Evolutionary conservation across 2,329 filamentous ascomycete species (phyloP), one percentile per base, ranked within the genome.

Genomic region (Cladosporium velox): DNA sequence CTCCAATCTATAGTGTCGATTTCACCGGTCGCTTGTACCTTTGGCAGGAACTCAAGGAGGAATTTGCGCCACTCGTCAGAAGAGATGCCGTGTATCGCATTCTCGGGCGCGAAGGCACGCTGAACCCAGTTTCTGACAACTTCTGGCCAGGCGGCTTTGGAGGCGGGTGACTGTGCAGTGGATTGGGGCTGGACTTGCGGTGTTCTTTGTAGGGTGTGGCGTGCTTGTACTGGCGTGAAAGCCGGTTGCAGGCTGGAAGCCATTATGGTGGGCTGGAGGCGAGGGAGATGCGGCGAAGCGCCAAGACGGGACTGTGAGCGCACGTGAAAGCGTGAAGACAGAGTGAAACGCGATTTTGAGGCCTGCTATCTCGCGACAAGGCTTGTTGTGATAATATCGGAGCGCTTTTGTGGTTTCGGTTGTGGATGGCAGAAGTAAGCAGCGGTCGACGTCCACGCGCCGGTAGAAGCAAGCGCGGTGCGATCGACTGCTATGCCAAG

Each of bases 101-200:
- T 91, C 66, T 88, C 86, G 30, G 88, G 86, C 62, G 74, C 74
- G 60, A 91, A 98, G 30, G 93, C 93, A 74, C 93, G 89, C 74
- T 93, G 90, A 35, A 98, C 94, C 80, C 97, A 98, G 70, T 86
- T 84, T 72, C 93, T 91, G 67, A 98, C 92, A n/a, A 90, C 87
- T 52, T 87, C 21, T 54, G 12, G 18, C 61, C 61, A 98, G 72
- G 90, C 87, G 73, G 90, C 88, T 81, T 90, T 91, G 75, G 84
- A 77, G 59, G 81, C 68, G 26, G 72, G 55, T 38, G 69, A 57
- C 21, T 69, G 66, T 52, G 70, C 57, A 30, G 66, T 34, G n/a
- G 71, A 30, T 12, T 68, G 57, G n/a, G 51, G 47, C 10, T 70
- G 66, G 32, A 66, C 61, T 58, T 71, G 69, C 60, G 44, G 44